Base-by-base conservation (phyloP, 208 protist species). In the Acanthamoeba divionensis region DNA sequence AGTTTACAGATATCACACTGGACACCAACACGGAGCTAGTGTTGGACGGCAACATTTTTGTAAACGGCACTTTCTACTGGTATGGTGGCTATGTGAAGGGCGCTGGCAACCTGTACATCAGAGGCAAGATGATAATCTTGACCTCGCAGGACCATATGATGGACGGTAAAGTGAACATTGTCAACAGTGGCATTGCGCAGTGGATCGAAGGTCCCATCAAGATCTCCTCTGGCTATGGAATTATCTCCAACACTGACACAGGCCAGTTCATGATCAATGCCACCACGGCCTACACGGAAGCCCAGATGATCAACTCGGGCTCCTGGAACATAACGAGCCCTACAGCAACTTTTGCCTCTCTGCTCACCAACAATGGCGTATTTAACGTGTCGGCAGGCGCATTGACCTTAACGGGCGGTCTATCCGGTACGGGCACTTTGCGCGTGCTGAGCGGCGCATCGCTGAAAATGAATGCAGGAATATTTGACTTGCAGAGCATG, bases 11-110 rank as follows among this genome's bases (percentile, higher is more conserved):
- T 54, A 83, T 83, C 50, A 83, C 73, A 13, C 73, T 83, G 0
- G 73, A 65, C 48, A 36, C n/a, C 8, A 54, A 54, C 73, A 83
- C 73, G 21, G 57, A 47, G 48, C 73, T 83, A 47, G 65, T 54
- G 0, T 54, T 83, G 33, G 73, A 83, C 73, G 73, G 73, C 73
- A 54, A 83, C 73, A 83, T 83, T 54, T 18, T n/a, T 36, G 73
- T 83, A 21, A 63, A 21, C 26, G 73, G 73, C 73, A 83, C 73
- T 36, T 83, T 83, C 73, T 83, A 62, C 48, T 83, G 73, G 73
- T 83, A 83, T 36, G 73, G 73, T 31, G 73, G 73, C 48, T 83
- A 83, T 54, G 15, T 83, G 52, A 83, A 63, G 73, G 73, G 73
- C 73, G 73, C 73, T 36, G 73, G 73, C 73, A 60, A 41, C 26